Evolutionary conservation across 305 asterid species (phyloP).

Genomic region (Fraxinus angustifolia): DNA sequence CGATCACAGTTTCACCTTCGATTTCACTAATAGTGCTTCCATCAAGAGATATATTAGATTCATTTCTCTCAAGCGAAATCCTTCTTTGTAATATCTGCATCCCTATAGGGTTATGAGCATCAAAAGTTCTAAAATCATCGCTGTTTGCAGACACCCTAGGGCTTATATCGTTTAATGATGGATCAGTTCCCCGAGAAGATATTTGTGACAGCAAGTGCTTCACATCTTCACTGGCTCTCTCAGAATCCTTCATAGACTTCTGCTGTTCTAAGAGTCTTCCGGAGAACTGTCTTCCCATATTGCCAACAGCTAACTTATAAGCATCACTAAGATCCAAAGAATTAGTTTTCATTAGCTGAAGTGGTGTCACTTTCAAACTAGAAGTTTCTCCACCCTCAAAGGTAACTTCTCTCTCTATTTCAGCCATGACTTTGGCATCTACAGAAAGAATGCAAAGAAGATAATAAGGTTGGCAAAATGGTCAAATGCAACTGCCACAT

Average conservation of each 20-base stretch:
- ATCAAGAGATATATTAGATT: constrained; percentile 65
- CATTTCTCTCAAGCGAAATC: constrained; percentile 83
- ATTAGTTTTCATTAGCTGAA: constrained; percentile 29
- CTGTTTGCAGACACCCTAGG: constrained; percentile 54
- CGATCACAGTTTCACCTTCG: constrained; percentile 72
- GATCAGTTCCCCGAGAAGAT: constrained; percentile 57
- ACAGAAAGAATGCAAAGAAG: constrained; percentile 38
- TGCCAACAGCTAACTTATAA: constrained; percentile 65
- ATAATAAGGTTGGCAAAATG: not conserved
- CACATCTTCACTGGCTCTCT: constrained; percentile 68
- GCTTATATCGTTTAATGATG: constrained; percentile 43
- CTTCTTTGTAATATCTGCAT: constrained; percentile 41
- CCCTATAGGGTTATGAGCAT: not conserved
- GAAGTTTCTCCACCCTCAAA: constrained; percentile 32
- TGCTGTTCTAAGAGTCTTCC: constrained; percentile 78
- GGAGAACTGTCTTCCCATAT: constrained; percentile 64
- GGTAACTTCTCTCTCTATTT: constrained; percentile 28
- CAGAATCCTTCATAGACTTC: constrained; percentile 67
- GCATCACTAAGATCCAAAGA: constrained; percentile 78
- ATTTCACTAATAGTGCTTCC: constrained; percentile 63
- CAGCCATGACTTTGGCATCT: constrained; percentile 28
- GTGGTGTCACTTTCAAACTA: constrained; percentile 22
- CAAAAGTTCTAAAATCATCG: constrained; percentile 36
- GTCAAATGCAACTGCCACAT: not conserved
- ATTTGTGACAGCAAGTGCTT: constrained; percentile 66